These are phyloP conservation scores for Rhodamnia argentea DNA, from an alignment of 345 rosid genomes.

Conservation along the genomic window DNA sequence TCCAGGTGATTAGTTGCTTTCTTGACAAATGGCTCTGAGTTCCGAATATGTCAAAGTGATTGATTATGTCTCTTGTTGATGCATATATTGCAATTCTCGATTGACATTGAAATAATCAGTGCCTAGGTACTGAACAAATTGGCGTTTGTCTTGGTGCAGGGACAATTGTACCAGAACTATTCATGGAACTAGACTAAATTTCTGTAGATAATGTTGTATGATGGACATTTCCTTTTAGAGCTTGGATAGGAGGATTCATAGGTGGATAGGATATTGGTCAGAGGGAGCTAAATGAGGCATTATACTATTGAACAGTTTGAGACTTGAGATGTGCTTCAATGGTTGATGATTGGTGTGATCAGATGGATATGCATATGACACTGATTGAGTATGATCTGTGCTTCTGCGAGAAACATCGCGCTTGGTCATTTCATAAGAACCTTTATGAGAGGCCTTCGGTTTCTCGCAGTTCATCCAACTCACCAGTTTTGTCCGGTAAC, in stretches of 20 bases:
- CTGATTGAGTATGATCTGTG: neutral
- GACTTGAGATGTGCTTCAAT: neutral
- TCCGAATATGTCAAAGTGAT: neutral
- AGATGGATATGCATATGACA: neutral
- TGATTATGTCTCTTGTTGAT: neutral
- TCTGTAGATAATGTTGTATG: neutral
- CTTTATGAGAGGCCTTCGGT: neutral
- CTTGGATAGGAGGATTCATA: neutral
- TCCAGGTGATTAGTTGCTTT: constrained; percentile 43
- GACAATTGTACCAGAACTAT: neutral
- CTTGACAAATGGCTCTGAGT: neutral
- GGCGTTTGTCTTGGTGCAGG: neutral
- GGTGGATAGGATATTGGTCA: neutral
- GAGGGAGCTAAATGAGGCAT: neutral
- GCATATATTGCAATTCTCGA: neutral
- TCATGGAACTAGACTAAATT: neutral
- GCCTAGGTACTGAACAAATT: neutral
- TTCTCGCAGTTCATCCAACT: neutral
- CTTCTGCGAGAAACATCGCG: neutral
- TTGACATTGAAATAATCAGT: neutral
- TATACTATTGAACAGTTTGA: neutral
- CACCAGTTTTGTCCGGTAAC: neutral
- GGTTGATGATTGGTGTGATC: neutral
- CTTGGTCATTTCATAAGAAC: neutral
- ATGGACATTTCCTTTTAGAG: neutral